Evolutionary conservation across 805 yeast species (phyloP), one percentile per base, ranked within the genome.

Genomic region (Pichia deserticola): DNA sequence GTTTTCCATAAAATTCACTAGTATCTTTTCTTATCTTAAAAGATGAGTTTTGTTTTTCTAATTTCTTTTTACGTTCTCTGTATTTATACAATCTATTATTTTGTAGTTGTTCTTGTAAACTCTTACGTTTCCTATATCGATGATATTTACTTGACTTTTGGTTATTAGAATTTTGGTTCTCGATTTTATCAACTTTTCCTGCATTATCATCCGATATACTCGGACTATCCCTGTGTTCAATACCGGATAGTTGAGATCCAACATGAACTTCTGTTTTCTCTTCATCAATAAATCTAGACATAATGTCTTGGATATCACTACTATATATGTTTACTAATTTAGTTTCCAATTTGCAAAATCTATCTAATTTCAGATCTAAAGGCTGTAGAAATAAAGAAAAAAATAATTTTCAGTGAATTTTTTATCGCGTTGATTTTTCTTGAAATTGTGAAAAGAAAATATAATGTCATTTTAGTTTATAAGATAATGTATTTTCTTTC

Each of bases 91-190:
- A 68, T 60, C 69, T 63, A 45, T 69, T 64, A 43, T 70, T 75
- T 35, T 63, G 60, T 29, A 74, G 55, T 56, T 75, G 79, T 27
- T 73, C 72, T 13, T 64, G 66, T 12, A 75, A 57, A 4, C 75
- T 63, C 56, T 71, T 72, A 28, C 78, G 58, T 42, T 63, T 39
- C 12, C 48, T 32, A 7, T 12, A 15, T 3, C 28, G 35, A 9
- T 48, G 8, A 7, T 11, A 10, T 20, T 20, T 20, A 20, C 20
- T 20, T 20, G 20, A 20, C 20, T 20, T 20, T 20, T 20, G 20
- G 9, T 32, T 27, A 32, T 33, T 28, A 13, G 29, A 3, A 35
- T 42, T 65, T 7, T 55, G 52, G 20, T 53, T 57, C 12, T 56
- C 59, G 13, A 57, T 56, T 25, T 57, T 29, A 4, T 38, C 29